phyloP scores from a whole-genome alignment of 108 stramenopile species.

The Discostella stelligeroides region DNA sequence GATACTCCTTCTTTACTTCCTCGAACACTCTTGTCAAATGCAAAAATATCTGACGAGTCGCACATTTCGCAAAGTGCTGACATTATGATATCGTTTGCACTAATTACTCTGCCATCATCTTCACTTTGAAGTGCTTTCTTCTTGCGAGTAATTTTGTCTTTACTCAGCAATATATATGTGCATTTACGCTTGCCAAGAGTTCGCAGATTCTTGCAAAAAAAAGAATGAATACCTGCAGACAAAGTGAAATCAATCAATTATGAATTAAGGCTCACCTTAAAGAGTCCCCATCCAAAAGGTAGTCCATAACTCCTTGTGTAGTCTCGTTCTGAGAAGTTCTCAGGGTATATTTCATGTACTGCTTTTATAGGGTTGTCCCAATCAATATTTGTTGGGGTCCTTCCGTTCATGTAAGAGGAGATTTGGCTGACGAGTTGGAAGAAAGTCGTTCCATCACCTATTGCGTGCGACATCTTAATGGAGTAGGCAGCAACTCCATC shows the following conservation, averaged over 20 bases:
- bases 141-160: conserved; percentile 43
- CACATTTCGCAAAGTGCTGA: conserved; percentile 50
- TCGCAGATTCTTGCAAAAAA: conserved; percentile 43
- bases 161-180: conserved; percentile 41
- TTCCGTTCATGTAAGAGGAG: conserved; percentile 52
- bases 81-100: conserved; percentile 53
- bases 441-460: conserved; percentile 53
- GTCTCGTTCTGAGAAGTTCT: conserved; percentile 47
- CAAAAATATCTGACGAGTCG: conserved; percentile 50
- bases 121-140: conserved; percentile 31
- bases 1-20: conserved; percentile 50
- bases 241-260: no score
- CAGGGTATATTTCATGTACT: conserved; percentile 52
- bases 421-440: conserved; percentile 51
- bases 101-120: conserved; percentile 15
- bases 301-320: conserved; percentile 44
- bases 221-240: no score
- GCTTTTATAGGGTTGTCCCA: conserved; percentile 52
- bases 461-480: conserved; percentile 48
- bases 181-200: conserved; percentile 33
- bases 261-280: conserved; percentile 11
- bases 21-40: conserved; percentile 49
- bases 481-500: conserved; percentile 49
- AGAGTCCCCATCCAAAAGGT: conserved; percentile 50
- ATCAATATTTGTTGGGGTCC: conserved; percentile 29